phyloP scores from a whole-genome alignment of 2,329 filamentous ascomycete genomes.

The Shiraia sp. region DNA sequence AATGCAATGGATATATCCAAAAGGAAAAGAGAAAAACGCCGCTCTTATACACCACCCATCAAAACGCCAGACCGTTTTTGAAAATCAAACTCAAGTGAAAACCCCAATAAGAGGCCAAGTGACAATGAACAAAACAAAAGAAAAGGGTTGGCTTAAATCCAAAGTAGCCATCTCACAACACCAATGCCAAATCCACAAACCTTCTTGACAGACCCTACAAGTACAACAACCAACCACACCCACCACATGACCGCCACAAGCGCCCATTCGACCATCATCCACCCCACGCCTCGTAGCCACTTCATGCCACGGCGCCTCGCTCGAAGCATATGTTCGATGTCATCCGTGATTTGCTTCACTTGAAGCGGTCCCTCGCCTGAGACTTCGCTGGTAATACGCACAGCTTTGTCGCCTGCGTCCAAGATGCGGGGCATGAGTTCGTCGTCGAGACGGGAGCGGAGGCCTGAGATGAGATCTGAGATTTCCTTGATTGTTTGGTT shows the following conservation, averaged over 20 bases:
- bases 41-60: too few relatives aligned
- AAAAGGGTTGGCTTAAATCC: slow-evolving; percentile 47
- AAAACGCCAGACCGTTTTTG: too few relatives aligned
- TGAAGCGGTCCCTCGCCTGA: slow-evolving; percentile 76
- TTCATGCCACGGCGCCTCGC: slow-evolving; percentile 74
- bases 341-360: slow-evolving; percentile 78
- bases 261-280: slow-evolving; percentile 83
- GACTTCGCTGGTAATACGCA: slow-evolving; percentile 75
- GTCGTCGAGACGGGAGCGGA: slow-evolving; percentile 53
- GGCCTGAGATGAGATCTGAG: slow-evolving; percentile 46
- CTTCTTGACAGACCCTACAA: slow-evolving; percentile 68
- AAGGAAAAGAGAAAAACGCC: too few relatives aligned
- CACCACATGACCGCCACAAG: slow-evolving; percentile 92
- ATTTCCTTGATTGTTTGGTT: slow-evolving; percentile 51
- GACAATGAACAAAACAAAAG: too few relatives aligned
- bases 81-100: too few relatives aligned
- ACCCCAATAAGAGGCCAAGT: too few relatives aligned
- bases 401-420: slow-evolving; percentile 74
- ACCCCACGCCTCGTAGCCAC: slow-evolving; percentile 75
- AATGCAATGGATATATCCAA: too few relatives aligned
- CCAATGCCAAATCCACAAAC: slow-evolving; percentile 63
- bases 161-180: slow-evolving; percentile 79
- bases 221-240: slow-evolving; percentile 86
- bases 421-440: slow-evolving; percentile 64
- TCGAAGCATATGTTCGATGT: slow-evolving; percentile 69